phyloP scores from a whole-genome alignment of 768 basidiomycete genomes.

The Macrolepiota fuliginosa region DNA sequence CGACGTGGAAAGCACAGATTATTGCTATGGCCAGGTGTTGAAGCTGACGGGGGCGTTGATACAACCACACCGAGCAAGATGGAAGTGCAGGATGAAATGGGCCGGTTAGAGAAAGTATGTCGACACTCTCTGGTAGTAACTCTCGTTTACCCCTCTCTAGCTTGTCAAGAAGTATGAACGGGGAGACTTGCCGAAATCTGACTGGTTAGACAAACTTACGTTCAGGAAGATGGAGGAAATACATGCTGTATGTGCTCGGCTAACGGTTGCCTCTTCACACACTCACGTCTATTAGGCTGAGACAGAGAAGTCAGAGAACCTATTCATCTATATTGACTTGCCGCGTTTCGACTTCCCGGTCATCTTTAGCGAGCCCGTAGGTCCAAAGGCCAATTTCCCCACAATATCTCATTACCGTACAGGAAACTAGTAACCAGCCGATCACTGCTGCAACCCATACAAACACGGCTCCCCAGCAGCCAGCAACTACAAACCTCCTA shows the following conservation, averaged over 20 bases:
- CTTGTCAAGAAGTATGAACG: slow-evolving; percentile 95
- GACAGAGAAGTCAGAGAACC: slow-evolving; percentile 85
- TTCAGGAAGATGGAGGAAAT: slow-evolving; percentile 96
- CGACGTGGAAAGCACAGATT: slow-evolving; percentile 90
- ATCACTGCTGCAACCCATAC: slow-evolving; percentile 30
- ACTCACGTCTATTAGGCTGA: slow-evolving; percentile 57
- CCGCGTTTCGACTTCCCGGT: slow-evolving; percentile 98
- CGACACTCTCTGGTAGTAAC: slow-evolving; percentile 12
- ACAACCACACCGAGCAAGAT: slow-evolving; percentile 87
- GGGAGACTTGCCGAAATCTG: slow-evolving; percentile 89
- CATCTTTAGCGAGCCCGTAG: slow-evolving; percentile 86
- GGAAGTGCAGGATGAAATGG: slow-evolving; percentile 87
- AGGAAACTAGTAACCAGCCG: slow-evolving; percentile 13
- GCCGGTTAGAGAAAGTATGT: slow-evolving; percentile 83
- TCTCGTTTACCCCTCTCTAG: slow-evolving; percentile 29
- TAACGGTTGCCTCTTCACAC: neutral
- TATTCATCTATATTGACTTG: slow-evolving; percentile 95
- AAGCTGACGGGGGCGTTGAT: slow-evolving; percentile 84
- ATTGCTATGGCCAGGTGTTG: slow-evolving; percentile 75
- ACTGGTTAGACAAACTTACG: slow-evolving; percentile 92
- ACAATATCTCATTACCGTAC: slow-evolving; percentile 21
- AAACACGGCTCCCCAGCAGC: slow-evolving; percentile 40
- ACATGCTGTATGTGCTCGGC: slow-evolving; percentile 64
- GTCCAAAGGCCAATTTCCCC: slow-evolving; percentile 20
- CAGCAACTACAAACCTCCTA: slow-evolving; percentile 42